Base-by-base conservation (phyloP, 768 basidiomycete genomes). In the Kwoniella europaea region DNA sequence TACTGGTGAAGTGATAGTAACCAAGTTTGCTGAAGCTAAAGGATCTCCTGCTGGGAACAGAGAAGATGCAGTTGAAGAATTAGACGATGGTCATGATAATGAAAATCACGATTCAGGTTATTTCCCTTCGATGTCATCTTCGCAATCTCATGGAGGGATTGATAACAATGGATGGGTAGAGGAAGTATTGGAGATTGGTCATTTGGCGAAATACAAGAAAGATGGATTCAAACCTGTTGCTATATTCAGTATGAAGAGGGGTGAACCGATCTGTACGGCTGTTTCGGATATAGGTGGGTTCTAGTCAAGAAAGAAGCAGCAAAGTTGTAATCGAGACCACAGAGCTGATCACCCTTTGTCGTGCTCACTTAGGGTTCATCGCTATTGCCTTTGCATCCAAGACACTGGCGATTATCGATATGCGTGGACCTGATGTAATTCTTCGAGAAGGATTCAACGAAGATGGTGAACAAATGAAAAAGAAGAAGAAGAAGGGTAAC, bases 381-480 rank as follows among this genome's bases (percentile, higher is more conserved):
- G 92, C 93, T 1, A 86, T 90, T 2, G 89, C 90, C 3, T 92
- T 91, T 79, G 78, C 82, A 5, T 87, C 88, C 59, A 89, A 88
- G 1, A 85, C 87, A 1, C 67, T 95, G 22, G 83, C 87, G 43
- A 84, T 94, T 42, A 80, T 94, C 18, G 91, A 94, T 77, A 86
- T 93, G 86, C 87, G 92, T 24, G 90, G 88, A 1, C 92, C 92
- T 0, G 86, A 86, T 13, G 84, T 93, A 12, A 86, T 93, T 12
- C 83, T 91, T 0, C 86, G 88, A 29, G 86, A 85, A 74, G 72
- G 85, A 79, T 59, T 85, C 80, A 65, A 78, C 35, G 77, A 81
- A 55, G 80, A 82, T 7, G 78, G 81, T 4, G 69, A 76, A 65
- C 65, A 74, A 64, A 79, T 83, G 73, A 83, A 83, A 71, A 85